These are phyloP conservation scores for Dinochytrium kinnereticum DNA, from an alignment of 371 early-diverging fungal genomes.

Conservation along the genomic window DNA sequence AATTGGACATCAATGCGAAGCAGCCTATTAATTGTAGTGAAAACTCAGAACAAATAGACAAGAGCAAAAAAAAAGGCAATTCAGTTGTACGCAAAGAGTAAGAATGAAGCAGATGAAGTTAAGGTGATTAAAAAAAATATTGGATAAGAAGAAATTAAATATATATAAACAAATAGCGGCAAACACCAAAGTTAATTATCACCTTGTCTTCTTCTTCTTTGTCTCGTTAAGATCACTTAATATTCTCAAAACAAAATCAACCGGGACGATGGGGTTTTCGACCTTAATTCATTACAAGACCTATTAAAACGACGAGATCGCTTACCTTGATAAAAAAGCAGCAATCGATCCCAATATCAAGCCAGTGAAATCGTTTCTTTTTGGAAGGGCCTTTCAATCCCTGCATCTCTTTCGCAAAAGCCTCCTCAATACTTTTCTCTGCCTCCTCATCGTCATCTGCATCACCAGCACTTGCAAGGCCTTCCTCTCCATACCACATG, in stretches of 20 bases:
- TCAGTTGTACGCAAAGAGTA: not conserved
- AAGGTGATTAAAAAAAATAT: not conserved
- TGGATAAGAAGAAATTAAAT: not conserved
- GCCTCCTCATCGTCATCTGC: constrained; percentile 47
- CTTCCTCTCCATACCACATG: constrained; percentile 53
- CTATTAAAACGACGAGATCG: not conserved
- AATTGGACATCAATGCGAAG: too few species aligned
- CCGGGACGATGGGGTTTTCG: constrained; percentile 59
- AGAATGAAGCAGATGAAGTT: not conserved
- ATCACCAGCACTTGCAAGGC: not conserved
- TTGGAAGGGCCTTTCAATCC: constrained; percentile 56
- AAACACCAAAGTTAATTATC: too few species aligned
- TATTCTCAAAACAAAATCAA: constrained; percentile 63
- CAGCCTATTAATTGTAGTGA: too few species aligned
- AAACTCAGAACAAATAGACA: too few species aligned
- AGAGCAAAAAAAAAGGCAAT: too few species aligned
- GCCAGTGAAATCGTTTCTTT: constrained; percentile 55
- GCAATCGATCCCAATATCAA: constrained; percentile 67
- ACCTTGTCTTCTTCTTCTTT: constrained; percentile 65
- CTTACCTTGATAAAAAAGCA: constrained; percentile 46
- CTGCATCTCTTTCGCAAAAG: constrained; percentile 70
- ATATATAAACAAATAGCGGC: too few species aligned
- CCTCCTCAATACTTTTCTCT: constrained; percentile 64
- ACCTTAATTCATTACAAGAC: not conserved
- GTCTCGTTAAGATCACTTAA: constrained; percentile 64